These are phyloP conservation scores for Luzula sylvatica DNA, from an alignment of 176 grass and related monocot species.

Conservation along the genomic window DNA sequence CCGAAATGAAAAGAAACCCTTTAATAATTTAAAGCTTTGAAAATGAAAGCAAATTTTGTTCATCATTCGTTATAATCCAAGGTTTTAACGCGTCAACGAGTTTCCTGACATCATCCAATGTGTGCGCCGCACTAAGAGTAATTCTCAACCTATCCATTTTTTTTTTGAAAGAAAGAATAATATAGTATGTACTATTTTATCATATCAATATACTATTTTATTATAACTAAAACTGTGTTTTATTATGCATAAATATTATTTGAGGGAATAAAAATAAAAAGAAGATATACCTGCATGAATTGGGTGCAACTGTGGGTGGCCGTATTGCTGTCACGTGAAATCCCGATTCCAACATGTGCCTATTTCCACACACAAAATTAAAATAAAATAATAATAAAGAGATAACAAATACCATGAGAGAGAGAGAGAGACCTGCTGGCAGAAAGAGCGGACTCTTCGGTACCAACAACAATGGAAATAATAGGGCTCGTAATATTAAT, in stretches of 20 bases:
- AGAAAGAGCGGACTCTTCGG: slow-evolving; percentile 56
- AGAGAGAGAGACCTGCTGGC: slow-evolving; percentile 62
- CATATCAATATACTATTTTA: background rate
- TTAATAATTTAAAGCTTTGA: slow-evolving; percentile 8
- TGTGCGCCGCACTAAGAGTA: slow-evolving; percentile 69
- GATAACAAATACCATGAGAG: too few species aligned
- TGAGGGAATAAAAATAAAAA: background rate
- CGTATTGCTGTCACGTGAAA: slow-evolving; percentile 89
- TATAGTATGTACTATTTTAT: background rate
- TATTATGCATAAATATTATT: background rate
- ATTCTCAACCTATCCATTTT: slow-evolving; percentile 52
- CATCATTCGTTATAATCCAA: slow-evolving; percentile 36
- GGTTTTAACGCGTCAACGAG: slow-evolving; percentile 40
- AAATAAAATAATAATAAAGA: background rate
- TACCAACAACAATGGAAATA: slow-evolving; percentile 86
- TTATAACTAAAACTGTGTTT: background rate
- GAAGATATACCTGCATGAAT: slow-evolving; percentile 63
- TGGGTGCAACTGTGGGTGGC: slow-evolving; percentile 77
- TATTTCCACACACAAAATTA: slow-evolving; percentile 20
- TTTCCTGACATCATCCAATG: slow-evolving; percentile 56
- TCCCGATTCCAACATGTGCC: slow-evolving; percentile 77
- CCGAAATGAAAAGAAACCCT: too few species aligned
- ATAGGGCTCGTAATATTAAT: slow-evolving; percentile 66
- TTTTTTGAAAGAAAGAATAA: background rate
- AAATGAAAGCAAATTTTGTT: slow-evolving; percentile 9